Base-by-base conservation (phyloP, 2,329 filamentous ascomycete species). In the Aspergillus piperis region DNA sequence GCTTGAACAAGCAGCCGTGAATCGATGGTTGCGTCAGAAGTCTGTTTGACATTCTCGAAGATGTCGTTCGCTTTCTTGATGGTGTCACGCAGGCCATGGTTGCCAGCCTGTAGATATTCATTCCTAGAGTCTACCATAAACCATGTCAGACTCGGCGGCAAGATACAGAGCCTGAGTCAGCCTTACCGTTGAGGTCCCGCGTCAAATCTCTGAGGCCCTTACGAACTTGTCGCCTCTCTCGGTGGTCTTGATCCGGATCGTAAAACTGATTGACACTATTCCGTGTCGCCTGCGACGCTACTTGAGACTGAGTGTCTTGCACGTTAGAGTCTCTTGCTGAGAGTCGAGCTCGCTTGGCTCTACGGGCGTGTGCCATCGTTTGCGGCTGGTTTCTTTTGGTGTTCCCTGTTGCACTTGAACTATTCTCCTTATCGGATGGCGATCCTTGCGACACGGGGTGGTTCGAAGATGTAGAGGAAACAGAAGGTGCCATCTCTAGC, bases 21-120 rank as follows among this genome's bases (percentile, higher is more conserved):
- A 73, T 99, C 95, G 62, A 96, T 88, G 0, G 90, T 91, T 0
- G 95, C 95, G 73, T 98, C 95, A 2, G 88, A 87, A 0, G 95
- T 96, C 78, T 97, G 93, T 69, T 90, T 91, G 62, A 96, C 89
- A 66, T 86, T 82, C 58, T 82, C 81, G 62, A 89, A 88, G 13
- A 88, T 78, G 38, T 82, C 75, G 67, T 95, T 88, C 15, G 90
- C 88, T 64, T 84, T 83, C 23, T 84, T 75, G 23, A 98, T 80
- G 1, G 87, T 86, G 8, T 89, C 81, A 60, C 84, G 80, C 15
- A 96, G 80, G 1, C 87, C 86, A 23, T 82, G 80, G 8, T 88
- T 90, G 39, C 86, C 85, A 1, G 83, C 81, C 65, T 87, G 83
- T 23, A 96, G 77, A 62, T 87, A 90, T 67, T 94, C 89, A 62